Base-by-base conservation (phyloP, 345 rosid species). In the Arabidopsis thaliana region DNA sequence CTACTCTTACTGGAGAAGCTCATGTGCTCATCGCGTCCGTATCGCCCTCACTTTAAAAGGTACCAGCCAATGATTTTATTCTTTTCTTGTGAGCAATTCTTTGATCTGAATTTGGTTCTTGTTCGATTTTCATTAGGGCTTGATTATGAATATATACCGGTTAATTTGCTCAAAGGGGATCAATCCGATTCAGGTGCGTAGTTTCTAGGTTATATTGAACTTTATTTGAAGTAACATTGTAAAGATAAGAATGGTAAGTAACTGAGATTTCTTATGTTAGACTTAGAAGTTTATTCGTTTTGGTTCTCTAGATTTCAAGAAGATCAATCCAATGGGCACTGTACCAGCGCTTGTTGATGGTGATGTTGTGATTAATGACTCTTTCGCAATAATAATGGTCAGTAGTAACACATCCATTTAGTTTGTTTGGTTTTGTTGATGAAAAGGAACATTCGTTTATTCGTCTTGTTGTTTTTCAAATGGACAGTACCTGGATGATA, bases 1-100 rank as follows among this genome's bases (percentile, higher is more conserved):
- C 71, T 93, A 87, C 75, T 86, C 89, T 40, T 84, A 85, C 84
- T 90, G 87, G 86, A 79, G 79, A 75, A 93, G 98, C 79, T 93
- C 98, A 0, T 91, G 96, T 65, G 79, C 93, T 23, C 83, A 24
- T 34, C 92, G 98, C 2, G 91, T 93, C 66, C 84, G 97, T 7
- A 83, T 89, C 68, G 97, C 89, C 7, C 97, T 93, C 81, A 73
- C 84, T 74, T 65, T 93, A 57, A 93, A 93, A 91, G 92, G 97
- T 87, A 16, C 1, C 23, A 9, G 1, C 2, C 3, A 4, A 0
- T 23, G 2, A 9, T 28, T 12, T 24, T 37, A 23, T 48, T 60
- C 13, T 20, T n/a, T 71, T 16, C 20, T 45, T 63, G 33, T 24
- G 12, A 30, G 1, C n/a, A 48, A 0, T 28, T 48, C 2, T 40